Evolutionary conservation across 495 filamentous ascomycete species (phyloP), one percentile per base, ranked within the genome.

Genomic region (Geopyxis carbonaria): DNA sequence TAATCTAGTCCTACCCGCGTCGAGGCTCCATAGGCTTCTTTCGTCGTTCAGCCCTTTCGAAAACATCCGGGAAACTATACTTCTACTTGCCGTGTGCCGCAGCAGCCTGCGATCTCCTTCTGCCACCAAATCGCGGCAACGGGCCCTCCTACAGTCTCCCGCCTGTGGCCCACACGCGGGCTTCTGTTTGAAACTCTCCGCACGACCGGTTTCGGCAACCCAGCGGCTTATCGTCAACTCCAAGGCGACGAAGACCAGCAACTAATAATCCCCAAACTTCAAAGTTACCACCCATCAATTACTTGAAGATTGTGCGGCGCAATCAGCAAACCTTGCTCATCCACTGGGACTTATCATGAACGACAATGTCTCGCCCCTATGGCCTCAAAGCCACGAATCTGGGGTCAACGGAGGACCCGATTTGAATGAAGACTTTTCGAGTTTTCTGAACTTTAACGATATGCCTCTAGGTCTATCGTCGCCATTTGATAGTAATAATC

Each of bases 111-210:
- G n/a, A n/a, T n/a, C n/a, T n/a, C n/a, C n/a, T n/a, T n/a, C n/a
- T n/a, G n/a, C n/a, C n/a, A n/a, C n/a, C n/a, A n/a, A n/a, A n/a
- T n/a, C n/a, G n/a, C n/a, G n/a, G n/a, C n/a, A n/a, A 24, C 34
- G 25, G 16, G 53, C 50, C 51, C 40, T 55, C 46, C 42, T 39
- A 31, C 33, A 37, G 22, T 23, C 38, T 20, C 28, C 44, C 38
- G 38, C 46, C 51, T 55, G 51, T 48, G 50, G 51, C 51, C 46
- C 51, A 55, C 51, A 55, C 51, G 51, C 51, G 51, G 51, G 51
- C 50, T 55, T 36, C n/a, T 30, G 4, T 21, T 18, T 34, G 24
- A 19, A 39, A 22, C 13, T 11, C 22, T 16, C n/a, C 21, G 15
- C 30, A 32, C 19, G 20, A 22, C 25, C 30, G 23, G 23, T 19